Conservation (phyloP, 108 stramenopile species). For the Cyclostephanos invisitatus region DNA sequence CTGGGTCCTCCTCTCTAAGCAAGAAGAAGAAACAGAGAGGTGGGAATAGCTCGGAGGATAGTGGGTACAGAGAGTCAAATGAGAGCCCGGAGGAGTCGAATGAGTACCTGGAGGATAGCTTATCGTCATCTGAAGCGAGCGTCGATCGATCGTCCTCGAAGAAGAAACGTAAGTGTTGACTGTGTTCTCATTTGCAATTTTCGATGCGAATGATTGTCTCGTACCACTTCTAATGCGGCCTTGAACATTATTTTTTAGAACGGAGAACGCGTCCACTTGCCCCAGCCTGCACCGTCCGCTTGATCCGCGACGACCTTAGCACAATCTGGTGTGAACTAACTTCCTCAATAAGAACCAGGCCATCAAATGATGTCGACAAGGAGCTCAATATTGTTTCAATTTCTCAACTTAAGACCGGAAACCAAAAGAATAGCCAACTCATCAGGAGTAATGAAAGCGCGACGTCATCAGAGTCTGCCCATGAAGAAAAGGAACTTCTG, state of each 20-base stretch:
- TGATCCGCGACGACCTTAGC: constrained; percentile 76
- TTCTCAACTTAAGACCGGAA: not conserved
- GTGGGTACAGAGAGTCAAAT: constrained; percentile 79
- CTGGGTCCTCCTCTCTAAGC: constrained; percentile 55
- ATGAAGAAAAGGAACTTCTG: constrained; percentile 61
- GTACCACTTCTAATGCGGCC: not conserved
- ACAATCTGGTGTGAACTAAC: constrained; percentile 90
- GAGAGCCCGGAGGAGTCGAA: constrained; percentile 66
- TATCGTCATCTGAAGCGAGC: constrained; percentile 13
- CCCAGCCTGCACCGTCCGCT: constrained; percentile 70
- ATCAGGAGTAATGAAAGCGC: constrained; percentile 11
- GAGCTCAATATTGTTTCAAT: constrained; percentile 14
- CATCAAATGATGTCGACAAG: constrained; percentile 52
- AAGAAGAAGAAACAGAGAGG: constrained; percentile 37
- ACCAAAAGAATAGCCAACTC: constrained; percentile 1
- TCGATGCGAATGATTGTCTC: constrained; percentile 6
- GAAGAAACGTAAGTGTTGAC: constrained; percentile 50
- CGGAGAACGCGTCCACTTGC: constrained; percentile 61
- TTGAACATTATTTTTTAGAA: constrained; percentile 6
- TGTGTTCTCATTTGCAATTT: not conserved
- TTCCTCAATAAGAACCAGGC: constrained; percentile 68
- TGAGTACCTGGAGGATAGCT: constrained; percentile 28
- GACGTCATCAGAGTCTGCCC: constrained; percentile 13
- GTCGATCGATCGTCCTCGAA: constrained; percentile 24
- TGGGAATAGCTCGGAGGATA: constrained; percentile 70